A percentile compares a stretch with the other conserved stretches of the same genome.
These are phyloP conservation scores for Mycena vulgaris DNA, from an alignment of 768 basidiomycete species.

Conservation along the genomic window DNA sequence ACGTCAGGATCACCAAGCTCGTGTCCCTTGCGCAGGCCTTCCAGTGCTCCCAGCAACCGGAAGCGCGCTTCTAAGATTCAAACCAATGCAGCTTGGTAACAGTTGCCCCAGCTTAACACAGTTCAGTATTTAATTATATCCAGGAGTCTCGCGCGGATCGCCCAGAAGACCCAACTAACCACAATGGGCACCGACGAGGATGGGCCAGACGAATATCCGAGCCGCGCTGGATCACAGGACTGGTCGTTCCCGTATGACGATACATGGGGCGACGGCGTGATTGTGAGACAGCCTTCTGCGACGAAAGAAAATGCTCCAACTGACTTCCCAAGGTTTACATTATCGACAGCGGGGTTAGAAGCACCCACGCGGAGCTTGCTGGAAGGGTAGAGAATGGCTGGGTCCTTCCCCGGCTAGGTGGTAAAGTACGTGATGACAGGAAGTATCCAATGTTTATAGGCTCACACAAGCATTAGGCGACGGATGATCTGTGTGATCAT, in stretches of 20 bases:
- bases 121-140: no score
- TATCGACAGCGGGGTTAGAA: slow-evolving; percentile 3
- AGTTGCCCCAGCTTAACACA: no score
- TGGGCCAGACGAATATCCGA: background rate
- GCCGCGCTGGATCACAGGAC: background rate
- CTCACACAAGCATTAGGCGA: no score
- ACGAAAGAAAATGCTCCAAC: background rate
- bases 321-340: background rate
- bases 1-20: no score
- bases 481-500: slow-evolving; percentile 3
- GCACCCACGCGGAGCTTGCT: background rate
- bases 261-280: slow-evolving; percentile 8
- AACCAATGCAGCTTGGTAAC: no score
- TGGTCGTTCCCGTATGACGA: slow-evolving; percentile 8
- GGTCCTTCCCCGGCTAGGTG: background rate
- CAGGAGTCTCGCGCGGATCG: background rate
- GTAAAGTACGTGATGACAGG: background rate
- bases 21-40: no score
- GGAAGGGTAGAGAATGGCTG: background rate
- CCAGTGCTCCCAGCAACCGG: no score
- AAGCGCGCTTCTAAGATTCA: no score
- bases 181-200: background rate
- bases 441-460: background rate
- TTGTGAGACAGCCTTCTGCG: background rate
- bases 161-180: no score